Evolutionary conservation across 2,329 filamentous ascomycete genomes (phyloP), one percentile per base, ranked within the genome.

Genomic region (Dichotomopilus funicola): DNA sequence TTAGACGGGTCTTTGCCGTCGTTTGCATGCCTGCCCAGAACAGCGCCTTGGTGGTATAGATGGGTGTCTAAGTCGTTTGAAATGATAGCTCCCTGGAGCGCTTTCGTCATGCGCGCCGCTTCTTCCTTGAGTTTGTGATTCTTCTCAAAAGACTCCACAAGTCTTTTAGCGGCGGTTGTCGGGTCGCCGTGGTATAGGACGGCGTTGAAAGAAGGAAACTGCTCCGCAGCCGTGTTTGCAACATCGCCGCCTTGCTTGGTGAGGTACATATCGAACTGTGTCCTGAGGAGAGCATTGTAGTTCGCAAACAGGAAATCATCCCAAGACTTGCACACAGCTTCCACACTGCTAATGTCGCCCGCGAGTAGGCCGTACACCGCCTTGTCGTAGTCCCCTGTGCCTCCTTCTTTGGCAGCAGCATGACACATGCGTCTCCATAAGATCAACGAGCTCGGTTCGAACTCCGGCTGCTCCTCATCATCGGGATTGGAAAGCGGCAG

Each of bases 291-390:
- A n/a, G 88, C 85, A 66, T 95, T 96, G 75, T 94, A 94, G 68
- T 91, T 85, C 38, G 87, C 85, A 69, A 94, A 96, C 13, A 96
- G 78, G 64, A 86, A 83, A 66, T 97, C 92, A 62, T 96, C 89
- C 86, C 91, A 95, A 27, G 79, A 83, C 50, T 81, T 78, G 67
- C 89, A 91, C 41, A 92, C 83, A 61, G 82, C 82, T 66, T 89
- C 84, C 9, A 95, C 89, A 51, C 87, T 88, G 40, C 81, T 74
- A 49, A 91, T 79, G 66, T 96, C 90, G 49, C 94, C 94, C 43
- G 88, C 87, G n/a, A 99, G 78, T 10, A 96, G 73, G 34, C 90
- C 92, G 67, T 96, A 96, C 0, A 96, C 90, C 13, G 92, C 94
- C 54, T 85, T 83, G 72, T 99, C 91, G 65, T 91, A 92, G 51